A percentile compares a stretch with the other conserved stretches of the same genome.
Evolutionary conservation across 495 filamentous ascomycete genomes (phyloP).

Genomic region (Usnea hakonensis): DNA sequence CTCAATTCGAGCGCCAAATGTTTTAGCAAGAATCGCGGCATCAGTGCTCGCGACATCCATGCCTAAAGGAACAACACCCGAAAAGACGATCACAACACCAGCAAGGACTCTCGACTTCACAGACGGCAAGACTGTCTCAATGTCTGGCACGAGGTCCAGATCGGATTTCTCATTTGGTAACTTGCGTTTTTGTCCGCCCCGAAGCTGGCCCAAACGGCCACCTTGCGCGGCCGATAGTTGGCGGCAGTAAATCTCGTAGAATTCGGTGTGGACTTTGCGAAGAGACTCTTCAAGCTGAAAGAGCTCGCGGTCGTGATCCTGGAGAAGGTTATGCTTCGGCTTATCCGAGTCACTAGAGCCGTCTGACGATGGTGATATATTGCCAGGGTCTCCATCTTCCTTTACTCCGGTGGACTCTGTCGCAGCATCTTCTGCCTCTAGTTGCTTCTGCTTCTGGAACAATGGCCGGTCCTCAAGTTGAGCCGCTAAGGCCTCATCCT

Average conservation of each 20-base stretch:
- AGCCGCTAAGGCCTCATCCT: slow-evolving; percentile 75
- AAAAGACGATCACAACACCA: slow-evolving; percentile 69
- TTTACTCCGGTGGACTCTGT: slow-evolving; percentile 35
- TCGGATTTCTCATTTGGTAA: slow-evolving; percentile 41
- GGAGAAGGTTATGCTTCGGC: slow-evolving; percentile 68
- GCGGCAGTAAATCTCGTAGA: slow-evolving; percentile 73
- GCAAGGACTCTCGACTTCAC: slow-evolving; percentile 68
- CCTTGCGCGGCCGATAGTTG: slow-evolving; percentile 42
- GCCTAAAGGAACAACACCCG: slow-evolving; percentile 76
- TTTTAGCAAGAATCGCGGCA: slow-evolving; percentile 72
- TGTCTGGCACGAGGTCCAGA: slow-evolving; percentile 67
- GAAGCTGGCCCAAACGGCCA: slow-evolving; percentile 52
- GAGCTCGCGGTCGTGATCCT: slow-evolving; percentile 79
- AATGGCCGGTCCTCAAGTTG: slow-evolving; percentile 85
- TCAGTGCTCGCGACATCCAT: slow-evolving; percentile 73
- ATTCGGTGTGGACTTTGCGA: slow-evolving; percentile 62
- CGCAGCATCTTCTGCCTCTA: slow-evolving; percentile 68
- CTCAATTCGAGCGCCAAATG: slow-evolving; percentile 71
- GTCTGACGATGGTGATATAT: slow-evolving; percentile 33
- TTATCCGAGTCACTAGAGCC: slow-evolving; percentile 38
- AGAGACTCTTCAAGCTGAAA: slow-evolving; percentile 64
- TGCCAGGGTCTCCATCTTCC: slow-evolving; percentile 19
- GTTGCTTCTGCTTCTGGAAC: slow-evolving; percentile 75
- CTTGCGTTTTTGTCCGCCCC: slow-evolving; percentile 48
- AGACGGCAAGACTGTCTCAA: slow-evolving; percentile 68